phyloP scores from a whole-genome alignment of 257 asterid species.

The Avicennia marina region DNA sequence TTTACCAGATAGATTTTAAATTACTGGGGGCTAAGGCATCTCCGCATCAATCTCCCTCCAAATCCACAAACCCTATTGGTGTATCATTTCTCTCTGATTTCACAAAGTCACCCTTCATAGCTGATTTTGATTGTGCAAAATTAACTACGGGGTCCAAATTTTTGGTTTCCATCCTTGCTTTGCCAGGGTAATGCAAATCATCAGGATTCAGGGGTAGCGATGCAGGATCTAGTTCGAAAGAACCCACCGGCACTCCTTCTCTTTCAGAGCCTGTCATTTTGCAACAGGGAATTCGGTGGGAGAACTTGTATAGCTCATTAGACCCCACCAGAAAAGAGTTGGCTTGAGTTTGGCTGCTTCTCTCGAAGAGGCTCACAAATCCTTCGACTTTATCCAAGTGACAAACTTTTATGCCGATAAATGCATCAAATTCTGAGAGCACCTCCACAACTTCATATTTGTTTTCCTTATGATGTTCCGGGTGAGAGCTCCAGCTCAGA shows the following conservation, averaged over 20 bases:
- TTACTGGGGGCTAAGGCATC: constrained; percentile 26
- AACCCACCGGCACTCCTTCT: constrained; percentile 66
- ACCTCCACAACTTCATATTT: constrained; percentile 73
- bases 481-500: constrained; percentile 44
- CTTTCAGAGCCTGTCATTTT: constrained; percentile 58
- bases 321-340: constrained; percentile 31
- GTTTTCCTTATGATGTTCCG: constrained; percentile 28
- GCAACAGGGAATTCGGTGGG: constrained; percentile 52
- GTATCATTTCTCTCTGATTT: constrained; percentile 8
- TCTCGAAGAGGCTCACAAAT: constrained; percentile 58
- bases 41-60: constrained; percentile 14
- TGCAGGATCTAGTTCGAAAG: constrained; percentile 88
- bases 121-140: too few species aligned
- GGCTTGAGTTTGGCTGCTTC: constrained; percentile 18
- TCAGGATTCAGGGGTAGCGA: constrained; percentile 50
- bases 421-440: constrained; percentile 40
- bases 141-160: not conserved
- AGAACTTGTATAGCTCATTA: constrained; percentile 46
- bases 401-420: constrained; percentile 43
- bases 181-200: constrained; percentile 41
- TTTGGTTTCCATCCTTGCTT: constrained; percentile 13
- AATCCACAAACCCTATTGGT: constrained; percentile 21
- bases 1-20: constrained; percentile 1
- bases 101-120: constrained; percentile 8
- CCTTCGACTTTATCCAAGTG: constrained; percentile 55